A percentile compares a stretch with the other conserved stretches of the same genome.
phyloP scores from a whole-genome alignment of 225 moss, liverwort and hornwort genomes.

The Marchantia polymorpha region DNA sequence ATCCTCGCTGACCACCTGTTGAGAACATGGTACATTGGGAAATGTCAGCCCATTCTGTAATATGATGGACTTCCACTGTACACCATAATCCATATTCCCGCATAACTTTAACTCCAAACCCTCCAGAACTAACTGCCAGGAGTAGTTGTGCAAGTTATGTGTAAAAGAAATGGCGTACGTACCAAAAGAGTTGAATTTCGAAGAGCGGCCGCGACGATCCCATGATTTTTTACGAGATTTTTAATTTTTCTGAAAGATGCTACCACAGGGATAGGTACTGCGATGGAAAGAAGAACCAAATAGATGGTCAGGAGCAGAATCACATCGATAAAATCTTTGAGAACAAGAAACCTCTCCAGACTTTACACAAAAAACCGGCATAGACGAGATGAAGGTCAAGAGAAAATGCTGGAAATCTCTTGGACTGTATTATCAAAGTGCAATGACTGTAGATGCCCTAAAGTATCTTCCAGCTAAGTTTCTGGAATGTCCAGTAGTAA shows the following conservation, averaged over 20 bases:
- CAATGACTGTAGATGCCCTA: too few relatives aligned
- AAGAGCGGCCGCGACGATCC: slow-evolving; percentile 79
- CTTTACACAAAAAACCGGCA: too few relatives aligned
- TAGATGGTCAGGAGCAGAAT: background rate
- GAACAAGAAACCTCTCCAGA: too few relatives aligned
- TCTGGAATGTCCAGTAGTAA: too few relatives aligned
- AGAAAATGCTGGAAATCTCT: too few relatives aligned
- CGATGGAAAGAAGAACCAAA: slow-evolving; percentile 27
- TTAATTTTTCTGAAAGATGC: slow-evolving; percentile 92
- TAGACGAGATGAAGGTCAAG: too few relatives aligned
- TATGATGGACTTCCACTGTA: background rate
- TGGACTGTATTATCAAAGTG: too few relatives aligned
- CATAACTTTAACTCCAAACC: background rate
- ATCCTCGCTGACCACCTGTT: slow-evolving; percentile 89
- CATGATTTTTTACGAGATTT: slow-evolving; percentile 88
- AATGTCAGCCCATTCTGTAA: background rate
- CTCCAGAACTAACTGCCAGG: background rate
- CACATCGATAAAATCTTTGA: too few relatives aligned
- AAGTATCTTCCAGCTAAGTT: too few relatives aligned
- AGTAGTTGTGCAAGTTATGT: background rate
- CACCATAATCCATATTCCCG: background rate
- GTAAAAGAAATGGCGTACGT: background rate
- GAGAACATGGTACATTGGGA: too few relatives aligned
- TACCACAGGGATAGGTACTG: slow-evolving; percentile 96
- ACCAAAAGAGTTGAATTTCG: slow-evolving; percentile 79